Base-by-base conservation (phyloP, 495 filamentous ascomycete genomes). In the Friedmanniomyces simplex region DNA sequence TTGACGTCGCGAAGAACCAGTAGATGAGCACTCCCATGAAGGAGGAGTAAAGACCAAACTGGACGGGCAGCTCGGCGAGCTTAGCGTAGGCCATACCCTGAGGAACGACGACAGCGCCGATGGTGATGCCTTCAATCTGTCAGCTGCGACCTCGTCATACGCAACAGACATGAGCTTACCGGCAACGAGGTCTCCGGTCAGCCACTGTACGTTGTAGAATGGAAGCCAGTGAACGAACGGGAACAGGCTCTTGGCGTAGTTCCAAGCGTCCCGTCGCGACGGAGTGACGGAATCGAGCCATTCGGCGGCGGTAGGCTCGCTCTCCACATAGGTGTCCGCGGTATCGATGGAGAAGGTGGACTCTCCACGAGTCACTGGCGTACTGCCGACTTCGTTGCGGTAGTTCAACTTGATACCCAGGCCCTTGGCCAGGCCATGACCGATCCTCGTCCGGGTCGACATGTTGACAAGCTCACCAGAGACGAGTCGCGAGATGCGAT, bases 1-100 rank as follows among this genome's bases (percentile, higher is more conserved):
- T 98, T 0, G 94, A 97, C 1, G 93, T 98, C 1, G 93, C 93
- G 64, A 98, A 97, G 69, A 97, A 94, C 93, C 93, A 97, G 63
- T 99, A 99, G 49, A 96, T 69, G 58, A 96, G 68, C 3, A 97
- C 91, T 25, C 93, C 93, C 85, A 97, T 95, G 65, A 99, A 99
- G 0, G 91, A 96, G 0, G 91, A 93, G 68, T 99, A 99, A 0
- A 99, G 74, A 51, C 93, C 93, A 66, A 81, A 99, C 66, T 99
- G 77, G 2, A 85, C 80, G 0, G 76, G 74, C 21, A 99, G 77
- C 42, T 82, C 74, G 8, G 93, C 93, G 41, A 99, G 74, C 61
- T 84, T 78, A 24, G 93, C 91, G 71, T 99, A 99, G 1, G 94
- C 91, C 93, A 99, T 97, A 56, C 88, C 86, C 67, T 99, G 93